Percentiles rank a stretch among this genome's conserved stretches.
Conservation (phyloP, 2,329 filamentous ascomycete species). For the Rhinocladiella mackenziei region DNA sequence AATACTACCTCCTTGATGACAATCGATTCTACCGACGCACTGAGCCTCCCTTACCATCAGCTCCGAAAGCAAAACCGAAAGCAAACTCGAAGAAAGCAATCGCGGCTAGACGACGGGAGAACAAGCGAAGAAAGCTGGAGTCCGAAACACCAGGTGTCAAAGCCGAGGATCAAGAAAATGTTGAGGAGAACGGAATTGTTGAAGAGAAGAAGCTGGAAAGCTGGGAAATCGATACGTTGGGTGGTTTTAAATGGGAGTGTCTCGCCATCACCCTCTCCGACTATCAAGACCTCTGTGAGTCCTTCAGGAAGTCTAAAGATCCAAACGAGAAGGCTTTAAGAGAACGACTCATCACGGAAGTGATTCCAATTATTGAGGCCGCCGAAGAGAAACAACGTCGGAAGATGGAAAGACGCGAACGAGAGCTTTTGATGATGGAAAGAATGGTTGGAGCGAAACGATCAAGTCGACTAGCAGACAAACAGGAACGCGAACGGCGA, state of each 20-base stretch:
- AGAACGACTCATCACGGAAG: slow-evolving; percentile 67
- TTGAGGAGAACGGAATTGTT: slow-evolving; percentile 35
- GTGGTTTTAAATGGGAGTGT: slow-evolving; percentile 84
- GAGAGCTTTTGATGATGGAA: slow-evolving; percentile 73
- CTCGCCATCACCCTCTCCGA: slow-evolving; percentile 77
- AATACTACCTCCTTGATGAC: slow-evolving; percentile 88
- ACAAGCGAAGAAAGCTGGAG: slow-evolving; percentile 60
- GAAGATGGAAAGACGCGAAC: slow-evolving; percentile 70
- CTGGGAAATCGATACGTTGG: slow-evolving; percentile 60
- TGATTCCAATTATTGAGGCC: slow-evolving; percentile 79
- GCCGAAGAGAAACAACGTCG: slow-evolving; percentile 64
- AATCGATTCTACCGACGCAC: slow-evolving; percentile 86
- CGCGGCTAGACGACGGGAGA: slow-evolving; percentile 58
- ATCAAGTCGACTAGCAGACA: slow-evolving; percentile 81
- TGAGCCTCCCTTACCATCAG: slow-evolving; percentile 62
- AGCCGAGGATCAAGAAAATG: slow-evolving; percentile 44
- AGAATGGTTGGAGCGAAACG: slow-evolving; percentile 92
- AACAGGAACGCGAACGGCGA: slow-evolving; percentile 70
- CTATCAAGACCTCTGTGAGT: slow-evolving; percentile 66
- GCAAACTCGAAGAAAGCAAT: slow-evolving; percentile 62
- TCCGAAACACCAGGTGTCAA: slow-evolving; percentile 39
- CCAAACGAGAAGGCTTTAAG: slow-evolving; percentile 77
- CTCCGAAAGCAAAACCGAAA: slow-evolving; percentile 57
- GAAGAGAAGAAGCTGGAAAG: slow-evolving; percentile 38
- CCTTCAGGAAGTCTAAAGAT: slow-evolving; percentile 72